Base-by-base conservation (phyloP, 139 green algal species). In the Chlamydomonas asymmetrica region DNA sequence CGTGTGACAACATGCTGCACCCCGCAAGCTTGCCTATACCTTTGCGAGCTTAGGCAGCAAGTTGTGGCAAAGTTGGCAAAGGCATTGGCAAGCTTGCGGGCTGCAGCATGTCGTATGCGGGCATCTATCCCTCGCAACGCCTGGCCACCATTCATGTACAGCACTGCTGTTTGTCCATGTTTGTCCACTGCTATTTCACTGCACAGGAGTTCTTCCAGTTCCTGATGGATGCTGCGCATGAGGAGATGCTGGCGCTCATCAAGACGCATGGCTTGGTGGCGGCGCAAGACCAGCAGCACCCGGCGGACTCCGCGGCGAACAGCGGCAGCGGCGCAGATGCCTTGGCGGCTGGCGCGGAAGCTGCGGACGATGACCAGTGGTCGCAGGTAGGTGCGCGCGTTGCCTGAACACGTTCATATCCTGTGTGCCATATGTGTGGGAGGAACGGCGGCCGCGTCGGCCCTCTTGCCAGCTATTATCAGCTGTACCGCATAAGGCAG, bases 201-300 rank as follows among this genome's bases (percentile, higher is more conserved):
- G 37, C 65, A 27, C 85, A 94, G 71, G 92, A 97, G 83, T 97
- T 96, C 73, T 75, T 96, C 4, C 80, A 89, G 60, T 92, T 85
- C 71, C 71, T 97, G 62, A 61, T 95, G 37, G 88, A 96, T 68
- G 16, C 38, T 3, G 83, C 85, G 25, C 91, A 97, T 63, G 75
- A 91, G 78, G 92, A 96, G 83, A 74, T 93, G 63, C 34, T 90
- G 31, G 54, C 56, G 25, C 78, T 92, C 31, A 18, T 63, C 16
- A 78, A 78, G 50, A 65, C 75, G n/a, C 65, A 80, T 39, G 48
- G 59, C 3, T 32, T 70, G 59, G 48, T 25, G 25, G 1, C 48
- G 4, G 22, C n/a, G n/a, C n/a, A n/a, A n/a, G n/a, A n/a, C n/a
- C n/a, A n/a, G n/a, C n/a, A n/a, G n/a, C n/a, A n/a, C n/a, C n/a